Percentiles rank a stretch among this genome's conserved stretches.
These are phyloP conservation scores for Prunus armeniaca DNA, from an alignment of 306 rosid genomes.

Conservation along the genomic window DNA sequence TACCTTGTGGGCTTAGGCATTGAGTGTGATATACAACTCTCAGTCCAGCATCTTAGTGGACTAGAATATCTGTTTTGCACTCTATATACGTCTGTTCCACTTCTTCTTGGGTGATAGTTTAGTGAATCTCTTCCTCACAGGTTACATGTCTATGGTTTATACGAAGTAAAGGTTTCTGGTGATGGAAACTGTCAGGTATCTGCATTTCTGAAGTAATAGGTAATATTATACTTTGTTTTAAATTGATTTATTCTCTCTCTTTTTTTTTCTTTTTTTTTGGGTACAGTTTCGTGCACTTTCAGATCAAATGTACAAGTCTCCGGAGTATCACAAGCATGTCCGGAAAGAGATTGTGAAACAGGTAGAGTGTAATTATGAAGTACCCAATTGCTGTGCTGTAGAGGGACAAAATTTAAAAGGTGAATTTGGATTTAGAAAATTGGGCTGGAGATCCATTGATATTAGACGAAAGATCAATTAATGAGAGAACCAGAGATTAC, in stretches of 20 bases:
- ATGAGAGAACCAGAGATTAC: neutral
- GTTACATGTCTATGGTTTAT: constrained; percentile 64
- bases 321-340: constrained; percentile 78
- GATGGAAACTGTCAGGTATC: constrained; percentile 95
- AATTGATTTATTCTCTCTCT: constrained; percentile 21
- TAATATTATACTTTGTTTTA: constrained; percentile 2
- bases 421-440: neutral
- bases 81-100: neutral
- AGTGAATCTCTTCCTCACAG: constrained; percentile 36
- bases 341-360: constrained; percentile 76
- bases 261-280: too few species aligned
- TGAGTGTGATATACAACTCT: neutral
- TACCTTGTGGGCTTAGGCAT: neutral
- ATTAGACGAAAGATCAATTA: neutral
- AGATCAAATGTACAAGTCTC: constrained; percentile 75
- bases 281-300: constrained; percentile 86
- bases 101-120: neutral
- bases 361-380: constrained; percentile 31
- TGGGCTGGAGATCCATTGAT: neutral
- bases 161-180: constrained; percentile 85
- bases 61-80: neutral
- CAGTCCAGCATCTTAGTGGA: neutral
- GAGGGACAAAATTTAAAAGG: neutral
- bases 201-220: constrained; percentile 10
- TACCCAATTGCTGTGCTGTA: constrained; percentile 3